Evolutionary conservation across 2,329 filamentous ascomycete species (phyloP).

Genomic region (Colletotrichum sp.): DNA sequence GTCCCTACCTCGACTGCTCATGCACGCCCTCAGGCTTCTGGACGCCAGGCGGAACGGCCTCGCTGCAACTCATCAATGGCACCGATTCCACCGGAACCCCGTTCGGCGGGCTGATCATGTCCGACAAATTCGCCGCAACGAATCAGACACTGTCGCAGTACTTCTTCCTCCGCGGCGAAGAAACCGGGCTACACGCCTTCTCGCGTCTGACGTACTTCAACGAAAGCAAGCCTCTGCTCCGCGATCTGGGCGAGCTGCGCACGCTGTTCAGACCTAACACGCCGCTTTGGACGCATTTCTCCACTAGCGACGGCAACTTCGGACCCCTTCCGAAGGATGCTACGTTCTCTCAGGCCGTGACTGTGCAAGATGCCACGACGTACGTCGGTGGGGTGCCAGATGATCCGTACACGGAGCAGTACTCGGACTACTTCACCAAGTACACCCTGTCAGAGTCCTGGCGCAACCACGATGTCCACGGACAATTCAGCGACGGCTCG

Average conservation of each 20-base stretch:
- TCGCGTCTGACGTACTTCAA: conserved; percentile 66
- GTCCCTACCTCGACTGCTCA: conserved; percentile 68
- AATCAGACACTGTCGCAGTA: conserved; percentile 68
- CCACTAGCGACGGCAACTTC: conserved; percentile 60
- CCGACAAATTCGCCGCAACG: conserved; percentile 61
- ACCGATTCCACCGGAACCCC: conserved; percentile 51
- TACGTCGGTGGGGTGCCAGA: conserved; percentile 58
- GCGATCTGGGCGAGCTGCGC: conserved; percentile 65
- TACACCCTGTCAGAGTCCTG: conserved; percentile 66
- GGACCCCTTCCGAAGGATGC: conserved; percentile 49
- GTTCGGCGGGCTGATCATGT: conserved; percentile 65
- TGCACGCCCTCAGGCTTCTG: conserved; percentile 64
- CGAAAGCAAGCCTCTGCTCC: conserved; percentile 57
- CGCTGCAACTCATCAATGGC: conserved; percentile 50
- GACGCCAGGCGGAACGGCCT: conserved; percentile 58
- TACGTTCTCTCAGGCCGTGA: conserved; percentile 44
- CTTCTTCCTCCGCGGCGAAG: conserved; percentile 67
- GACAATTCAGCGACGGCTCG: conserved; percentile 44
- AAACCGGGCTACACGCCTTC: conserved; percentile 68
- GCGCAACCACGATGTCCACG: conserved; percentile 63
- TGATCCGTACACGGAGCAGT: conserved; percentile 60
- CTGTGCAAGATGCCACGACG: conserved; percentile 70
- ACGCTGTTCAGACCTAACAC: conserved; percentile 66
- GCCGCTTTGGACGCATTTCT: conserved; percentile 65
- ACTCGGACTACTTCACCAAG: conserved; percentile 69